Base-by-base conservation (phyloP, 768 basidiomycete genomes). In the Agaricus sinodeliciosus region DNA sequence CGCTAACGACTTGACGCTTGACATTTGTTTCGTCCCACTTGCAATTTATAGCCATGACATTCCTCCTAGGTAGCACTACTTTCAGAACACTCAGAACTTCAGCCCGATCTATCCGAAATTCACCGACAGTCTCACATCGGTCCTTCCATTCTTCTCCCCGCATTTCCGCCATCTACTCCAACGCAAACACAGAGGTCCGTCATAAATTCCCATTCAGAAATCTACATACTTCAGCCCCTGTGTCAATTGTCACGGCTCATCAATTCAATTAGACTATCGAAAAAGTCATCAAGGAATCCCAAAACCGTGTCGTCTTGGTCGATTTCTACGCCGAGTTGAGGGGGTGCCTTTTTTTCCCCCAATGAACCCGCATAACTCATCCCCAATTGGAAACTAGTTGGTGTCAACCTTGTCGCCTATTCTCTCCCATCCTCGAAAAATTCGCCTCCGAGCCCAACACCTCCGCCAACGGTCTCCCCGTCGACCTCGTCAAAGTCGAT, bases 241-340 rank as follows among this genome's bases (percentile, higher is more conserved):
- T 53, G 41, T 53, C 46, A 47, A 42, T 2, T 31, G n/a, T 31
- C 31, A 8, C 11, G 8, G 31, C 31, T 31, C 31, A 19, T 16
- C 36, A 35, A 31, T 48, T 41, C 28, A 40, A 15, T 22, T 64
- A 78, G 75, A 71, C 69, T 18, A 73, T 74, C 55, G 60, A 65
- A 18, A 68, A 72, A 55, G 65, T 54, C 18, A 37, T 69, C 43
- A 61, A 64, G 11, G 60, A 62, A 1, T 65, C 73, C 25, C 72
- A 71, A 48, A 74, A 76, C 51, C 77, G 79, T 44, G 66, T 86
- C 22, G 77, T 85, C 39, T 68, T 90, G 5, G 87, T 88, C 19
- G 88, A 90, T 58, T 90, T 90, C 58, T 85, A 89, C 63, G 88
- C 89, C 43, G 80, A 88, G 88, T 89, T 73, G 27, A 22, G 41